Conservation (phyloP, 2,329 filamentous ascomycete genomes). For the Paradendryphiella salina region DNA sequence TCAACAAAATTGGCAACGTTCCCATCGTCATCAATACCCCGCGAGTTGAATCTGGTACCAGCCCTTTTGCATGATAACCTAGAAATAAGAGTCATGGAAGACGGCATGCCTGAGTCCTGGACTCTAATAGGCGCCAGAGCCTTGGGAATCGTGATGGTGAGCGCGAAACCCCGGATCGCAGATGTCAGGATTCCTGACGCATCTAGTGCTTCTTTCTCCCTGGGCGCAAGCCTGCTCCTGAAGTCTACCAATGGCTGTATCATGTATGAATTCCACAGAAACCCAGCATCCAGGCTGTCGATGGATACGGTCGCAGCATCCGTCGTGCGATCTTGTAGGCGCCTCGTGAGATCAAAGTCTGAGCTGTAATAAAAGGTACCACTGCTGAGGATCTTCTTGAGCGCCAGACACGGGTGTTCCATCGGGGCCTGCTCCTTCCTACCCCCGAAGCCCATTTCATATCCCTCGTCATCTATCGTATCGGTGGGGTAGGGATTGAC, state of each 20-base stretch:
- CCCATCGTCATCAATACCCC: constrained; percentile 95
- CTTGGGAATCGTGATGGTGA: constrained; percentile 82
- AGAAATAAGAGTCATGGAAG: constrained; percentile 85
- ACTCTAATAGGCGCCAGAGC: constrained; percentile 70
- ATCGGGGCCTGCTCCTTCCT: constrained; percentile 70
- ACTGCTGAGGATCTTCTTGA: constrained; percentile 90
- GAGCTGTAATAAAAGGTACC: constrained; percentile 98
- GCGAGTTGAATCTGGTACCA: constrained; percentile 94
- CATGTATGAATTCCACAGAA: constrained; percentile 99
- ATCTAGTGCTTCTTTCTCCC: constrained; percentile 80
- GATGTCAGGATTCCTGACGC: constrained; percentile 85
- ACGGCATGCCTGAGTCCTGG: constrained; percentile 71
- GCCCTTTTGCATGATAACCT: constrained; percentile 87
- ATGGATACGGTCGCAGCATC: constrained; percentile 83
- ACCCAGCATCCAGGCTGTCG: constrained; percentile 88
- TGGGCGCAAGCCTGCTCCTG: constrained; percentile 73
- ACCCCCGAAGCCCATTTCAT: constrained; percentile 53
- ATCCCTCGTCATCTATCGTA: constrained; percentile 58
- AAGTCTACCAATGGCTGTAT: constrained; percentile 91
- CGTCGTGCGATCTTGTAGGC: constrained; percentile 83
- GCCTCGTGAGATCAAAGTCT: constrained; percentile 95
- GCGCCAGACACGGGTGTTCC: constrained; percentile 85
- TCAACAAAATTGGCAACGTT: constrained; percentile 99
- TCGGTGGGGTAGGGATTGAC: constrained; percentile 60
- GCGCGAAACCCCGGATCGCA: constrained; percentile 89